Conservation (phyloP, 1,284 basidiomycete genomes). For the Chalciporus sp. region DNA sequence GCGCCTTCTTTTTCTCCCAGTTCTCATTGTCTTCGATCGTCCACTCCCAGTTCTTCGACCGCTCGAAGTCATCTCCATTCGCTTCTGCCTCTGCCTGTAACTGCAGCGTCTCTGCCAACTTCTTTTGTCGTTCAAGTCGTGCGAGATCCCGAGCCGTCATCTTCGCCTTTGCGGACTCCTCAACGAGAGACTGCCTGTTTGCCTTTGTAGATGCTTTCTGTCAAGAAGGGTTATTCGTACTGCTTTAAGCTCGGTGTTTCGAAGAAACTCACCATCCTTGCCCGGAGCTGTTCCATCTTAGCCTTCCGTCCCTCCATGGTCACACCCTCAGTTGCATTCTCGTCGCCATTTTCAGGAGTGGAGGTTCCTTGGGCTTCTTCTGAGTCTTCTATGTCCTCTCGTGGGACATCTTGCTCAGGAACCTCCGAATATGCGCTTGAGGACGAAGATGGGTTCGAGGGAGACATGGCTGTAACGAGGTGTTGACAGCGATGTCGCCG, state of each 20-base stretch:
- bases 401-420: background rate
- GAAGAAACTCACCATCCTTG: slow-evolving; percentile 67
- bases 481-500: no score
- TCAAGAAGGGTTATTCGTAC: slow-evolving; percentile 3
- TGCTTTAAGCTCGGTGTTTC: background rate
- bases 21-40: slow-evolving; percentile 33
- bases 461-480: slow-evolving; percentile 11
- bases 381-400: background rate
- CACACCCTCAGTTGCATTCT: slow-evolving; percentile 28
- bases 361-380: slow-evolving; percentile 5
- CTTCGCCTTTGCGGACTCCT: slow-evolving; percentile 79
- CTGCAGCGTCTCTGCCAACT: slow-evolving; percentile 86
- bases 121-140: slow-evolving; percentile 83
- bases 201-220: slow-evolving; percentile 78
- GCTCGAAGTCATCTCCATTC: slow-evolving; percentile 84
- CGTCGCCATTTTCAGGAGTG: slow-evolving; percentile 12
- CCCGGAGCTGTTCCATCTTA: slow-evolving; percentile 75
- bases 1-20: slow-evolving; percentile 32
- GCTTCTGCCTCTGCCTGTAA: slow-evolving; percentile 88
- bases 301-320: slow-evolving; percentile 76
- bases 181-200: slow-evolving; percentile 82
- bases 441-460: slow-evolving; percentile 1
- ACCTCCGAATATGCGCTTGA: slow-evolving; percentile 4
- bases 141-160: slow-evolving; percentile 76
- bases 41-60: slow-evolving; percentile 33